Conservation (phyloP, 768 basidiomycete genomes). For the Suillus plorans region DNA sequence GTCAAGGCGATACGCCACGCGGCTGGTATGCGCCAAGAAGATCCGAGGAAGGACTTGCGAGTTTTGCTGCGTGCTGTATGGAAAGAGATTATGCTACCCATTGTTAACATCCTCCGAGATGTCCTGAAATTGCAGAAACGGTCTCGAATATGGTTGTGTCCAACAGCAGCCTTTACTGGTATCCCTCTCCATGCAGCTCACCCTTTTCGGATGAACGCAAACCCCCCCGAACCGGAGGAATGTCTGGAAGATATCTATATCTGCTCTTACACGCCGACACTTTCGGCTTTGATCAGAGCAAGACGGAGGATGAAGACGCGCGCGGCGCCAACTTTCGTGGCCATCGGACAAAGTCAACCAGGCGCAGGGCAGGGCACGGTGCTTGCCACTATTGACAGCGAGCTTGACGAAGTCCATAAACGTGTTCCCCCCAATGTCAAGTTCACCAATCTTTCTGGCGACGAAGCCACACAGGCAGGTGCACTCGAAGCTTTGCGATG, state of each 20-base stretch:
- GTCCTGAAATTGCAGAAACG: too few species aligned
- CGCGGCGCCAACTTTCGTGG: background rate
- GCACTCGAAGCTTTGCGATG: background rate
- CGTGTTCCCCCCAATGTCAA: conserved; percentile 11
- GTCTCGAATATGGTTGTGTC: too few species aligned
- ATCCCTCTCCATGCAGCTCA: too few species aligned
- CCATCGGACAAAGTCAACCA: conserved; percentile 8
- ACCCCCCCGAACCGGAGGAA: too few species aligned
- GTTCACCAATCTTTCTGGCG: background rate
- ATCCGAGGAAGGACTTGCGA: too few species aligned
- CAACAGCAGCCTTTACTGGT: too few species aligned
- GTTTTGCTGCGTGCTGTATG: too few species aligned
- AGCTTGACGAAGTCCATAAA: conserved; percentile 17
- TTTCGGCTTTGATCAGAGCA: conserved; percentile 12
- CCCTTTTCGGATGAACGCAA: too few species aligned
- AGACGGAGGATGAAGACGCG: background rate
- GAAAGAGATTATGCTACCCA: too few species aligned
- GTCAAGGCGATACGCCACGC: too few species aligned
- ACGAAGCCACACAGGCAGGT: background rate
- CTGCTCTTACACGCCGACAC: conserved; percentile 11
- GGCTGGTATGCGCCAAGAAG: too few species aligned
- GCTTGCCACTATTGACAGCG: background rate
- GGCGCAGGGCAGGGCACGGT: background rate
- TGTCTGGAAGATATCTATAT: conserved; percentile 7
- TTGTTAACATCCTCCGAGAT: too few species aligned